phyloP scores from a whole-genome alignment of 768 basidiomycete species.

The Mycena filopes region DNA sequence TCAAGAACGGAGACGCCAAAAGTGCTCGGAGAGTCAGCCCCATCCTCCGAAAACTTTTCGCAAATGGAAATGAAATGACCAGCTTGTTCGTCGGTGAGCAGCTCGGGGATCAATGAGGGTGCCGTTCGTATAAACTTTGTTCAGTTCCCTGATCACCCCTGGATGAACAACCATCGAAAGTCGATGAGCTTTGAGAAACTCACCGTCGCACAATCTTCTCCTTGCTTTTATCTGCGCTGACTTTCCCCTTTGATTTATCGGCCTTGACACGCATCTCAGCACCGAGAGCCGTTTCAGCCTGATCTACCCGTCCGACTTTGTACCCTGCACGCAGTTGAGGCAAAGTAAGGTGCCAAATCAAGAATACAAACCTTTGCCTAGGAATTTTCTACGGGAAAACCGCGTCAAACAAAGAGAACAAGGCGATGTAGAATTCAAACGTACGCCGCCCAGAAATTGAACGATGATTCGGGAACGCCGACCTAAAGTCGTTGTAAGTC shows the following conservation, averaged over 20 bases:
- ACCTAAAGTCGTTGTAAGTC: slow-evolving; percentile 59
- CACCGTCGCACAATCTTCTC: slow-evolving; percentile 92
- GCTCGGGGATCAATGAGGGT: slow-evolving; percentile 92
- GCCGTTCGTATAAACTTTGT: slow-evolving; percentile 96
- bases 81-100: slow-evolving; percentile 92
- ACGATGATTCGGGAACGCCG: slow-evolving; percentile 93
- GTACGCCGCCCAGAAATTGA: slow-evolving; percentile 93
- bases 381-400: slow-evolving; percentile 70
- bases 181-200: slow-evolving; percentile 21
- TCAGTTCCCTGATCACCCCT: slow-evolving; percentile 71
- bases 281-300: slow-evolving; percentile 95
- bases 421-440: slow-evolving; percentile 38
- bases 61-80: slow-evolving; percentile 94
- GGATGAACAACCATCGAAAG: background rate
- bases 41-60: slow-evolving; percentile 63
- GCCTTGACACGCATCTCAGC: slow-evolving; percentile 94
- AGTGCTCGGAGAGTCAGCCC: slow-evolving; percentile 53
- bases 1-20: slow-evolving; percentile 95
- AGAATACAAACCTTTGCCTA: slow-evolving; percentile 71
- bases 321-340: slow-evolving; percentile 61
- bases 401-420: slow-evolving; percentile 4
- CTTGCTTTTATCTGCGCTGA: slow-evolving; percentile 68
- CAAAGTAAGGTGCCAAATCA: background rate
- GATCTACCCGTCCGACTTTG: slow-evolving; percentile 97
- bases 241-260: slow-evolving; percentile 68